These are phyloP conservation scores for Metschnikowia continentalis DNA, from an alignment of 805 yeast species.

Conservation along the genomic window DNA sequence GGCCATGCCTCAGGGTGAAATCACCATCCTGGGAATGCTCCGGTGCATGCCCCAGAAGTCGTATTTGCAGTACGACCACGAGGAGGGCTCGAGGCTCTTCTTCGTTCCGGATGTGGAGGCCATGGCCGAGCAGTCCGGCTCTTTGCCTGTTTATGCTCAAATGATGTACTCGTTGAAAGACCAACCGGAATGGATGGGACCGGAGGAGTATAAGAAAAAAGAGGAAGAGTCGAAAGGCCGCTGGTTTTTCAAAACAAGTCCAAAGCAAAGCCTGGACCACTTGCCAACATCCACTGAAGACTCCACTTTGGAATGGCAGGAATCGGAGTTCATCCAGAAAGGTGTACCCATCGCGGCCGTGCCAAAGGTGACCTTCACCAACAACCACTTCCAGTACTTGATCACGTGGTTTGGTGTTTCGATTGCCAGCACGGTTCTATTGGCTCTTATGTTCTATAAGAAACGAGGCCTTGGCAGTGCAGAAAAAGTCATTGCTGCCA, in stretches of 20 bases:
- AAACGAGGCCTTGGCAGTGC: conserved; percentile 30
- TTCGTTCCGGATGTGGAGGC: conserved; percentile 76
- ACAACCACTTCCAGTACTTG: conserved; percentile 87
- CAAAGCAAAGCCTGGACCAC: conserved; percentile 11
- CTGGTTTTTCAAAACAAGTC: conserved; percentile 14
- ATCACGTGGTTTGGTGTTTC: conserved; percentile 94
- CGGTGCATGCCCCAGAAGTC: conserved; percentile 61
- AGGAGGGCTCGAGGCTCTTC: conserved; percentile 63
- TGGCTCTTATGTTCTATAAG: conserved; percentile 37
- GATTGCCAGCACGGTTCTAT: conserved; percentile 63
- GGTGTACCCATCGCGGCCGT: conserved; percentile 89
- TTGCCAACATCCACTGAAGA: conserved; percentile 24
- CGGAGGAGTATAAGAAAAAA: conserved; percentile 7
- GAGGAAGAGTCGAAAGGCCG: conserved; percentile 6
- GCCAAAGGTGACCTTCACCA: conserved; percentile 77
- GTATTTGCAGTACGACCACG: conserved; percentile 66
- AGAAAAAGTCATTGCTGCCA: conserved; percentile 38
- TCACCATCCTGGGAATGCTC: conserved; percentile 69
- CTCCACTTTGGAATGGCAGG: conserved; percentile 37
- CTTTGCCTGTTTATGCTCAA: conserved; percentile 74
- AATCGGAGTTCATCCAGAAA: conserved; percentile 56
- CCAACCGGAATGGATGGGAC: conserved; percentile 47
- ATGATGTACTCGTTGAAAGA: conserved; percentile 65
- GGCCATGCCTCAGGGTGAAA: conserved; percentile 69
- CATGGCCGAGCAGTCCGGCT: conserved; percentile 65